Conservation (phyloP, 176 grass and related monocot species). For the Phyllostachys edulis region DNA sequence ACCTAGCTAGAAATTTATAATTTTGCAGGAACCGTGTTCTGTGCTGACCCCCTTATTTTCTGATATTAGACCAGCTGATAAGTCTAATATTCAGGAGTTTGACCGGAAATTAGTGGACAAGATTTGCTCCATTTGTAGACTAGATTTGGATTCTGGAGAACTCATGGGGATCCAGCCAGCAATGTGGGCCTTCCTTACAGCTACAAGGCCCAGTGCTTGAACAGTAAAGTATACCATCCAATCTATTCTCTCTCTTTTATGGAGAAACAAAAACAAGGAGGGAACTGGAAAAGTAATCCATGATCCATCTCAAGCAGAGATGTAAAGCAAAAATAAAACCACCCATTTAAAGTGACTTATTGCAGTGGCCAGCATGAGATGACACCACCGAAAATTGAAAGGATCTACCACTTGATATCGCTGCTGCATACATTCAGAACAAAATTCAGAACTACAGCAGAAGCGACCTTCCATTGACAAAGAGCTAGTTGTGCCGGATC, state of each 20-base stretch:
- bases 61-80: too few species aligned
- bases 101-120: too few species aligned
- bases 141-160: too few species aligned
- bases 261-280: background rate
- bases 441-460: too few species aligned
- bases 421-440: too few species aligned
- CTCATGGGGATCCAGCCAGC: too few species aligned
- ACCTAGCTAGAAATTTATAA: too few species aligned
- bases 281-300: background rate
- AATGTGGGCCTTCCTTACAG: too few species aligned
- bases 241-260: background rate
- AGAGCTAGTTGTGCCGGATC: background rate
- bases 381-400: conserved; percentile 16
- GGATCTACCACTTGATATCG: background rate
- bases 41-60: too few species aligned
- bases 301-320: background rate
- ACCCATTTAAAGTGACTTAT: background rate
- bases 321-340: background rate
- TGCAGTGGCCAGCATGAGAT: conserved; percentile 14
- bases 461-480: background rate
- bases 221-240: background rate
- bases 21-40: too few species aligned
- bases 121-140: too few species aligned
- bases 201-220: background rate
- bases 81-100: too few species aligned